Evolutionary conservation across 2,329 filamentous ascomycete species (phyloP), one percentile per base, ranked within the genome.

Genomic region (Aspergillus ibericus): DNA sequence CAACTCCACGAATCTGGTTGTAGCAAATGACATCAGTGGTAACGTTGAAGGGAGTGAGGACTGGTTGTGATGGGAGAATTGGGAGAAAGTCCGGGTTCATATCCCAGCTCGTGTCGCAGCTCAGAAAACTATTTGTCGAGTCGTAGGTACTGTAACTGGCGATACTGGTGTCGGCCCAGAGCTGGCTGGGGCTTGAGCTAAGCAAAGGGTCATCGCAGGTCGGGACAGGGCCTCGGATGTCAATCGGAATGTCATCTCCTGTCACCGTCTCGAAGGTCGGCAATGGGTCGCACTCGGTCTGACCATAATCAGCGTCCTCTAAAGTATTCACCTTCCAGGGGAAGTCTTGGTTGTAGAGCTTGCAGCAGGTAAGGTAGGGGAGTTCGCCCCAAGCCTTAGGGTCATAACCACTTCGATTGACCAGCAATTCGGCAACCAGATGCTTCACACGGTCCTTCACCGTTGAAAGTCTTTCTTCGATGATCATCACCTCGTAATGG

Each of bases 341-440:
- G 22, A 62, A 34, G 34, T 60, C 61, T 1, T 59, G 53, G 2
- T 60, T 47, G 1, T 70, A 66, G 44, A 83, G 70, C 10, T 73
- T 68, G 12, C 70, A 71, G 63, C 79, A 81, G 1, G 80, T 81
- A 51, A 83, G 68, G 65, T 81, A 80, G 3, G 68, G 53, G 32
- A 81, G 61, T 3, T 63, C 36, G 16, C 58, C 71, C 0, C 69
- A 64, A 54, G 81, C 77, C 16, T 80, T 18, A 4, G 60, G 53
- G 32, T 64, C 54, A 36, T 62, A 69, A 55, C 76, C 73, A 36
- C 74, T 76, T 20, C 72, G 66, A 27, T 74, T 75, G 20, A 71
- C 65, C 58, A 81, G 66, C 44, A 83, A 60, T 22, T 65, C 29
- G 25, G 61, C 63, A 57, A 70, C 73, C 25, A 71, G 67, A 10